A percentile compares a stretch with the other conserved stretches of the same genome.
phyloP scores from a whole-genome alignment of 2,329 filamentous ascomycete genomes.

The Phoma sp. region DNA sequence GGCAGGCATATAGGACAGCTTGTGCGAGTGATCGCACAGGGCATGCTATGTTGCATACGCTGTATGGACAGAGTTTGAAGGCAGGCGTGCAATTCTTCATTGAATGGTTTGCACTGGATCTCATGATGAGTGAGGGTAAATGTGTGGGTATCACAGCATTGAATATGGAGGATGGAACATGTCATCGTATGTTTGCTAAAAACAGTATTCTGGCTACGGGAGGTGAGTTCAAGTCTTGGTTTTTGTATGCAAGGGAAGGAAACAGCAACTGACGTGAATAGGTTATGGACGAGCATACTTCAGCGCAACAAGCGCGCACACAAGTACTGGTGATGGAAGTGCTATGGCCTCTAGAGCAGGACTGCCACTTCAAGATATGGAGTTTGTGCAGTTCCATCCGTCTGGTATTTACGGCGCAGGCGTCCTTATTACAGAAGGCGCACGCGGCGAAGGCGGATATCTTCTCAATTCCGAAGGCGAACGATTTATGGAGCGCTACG shows the following conservation, averaged over 20 bases:
- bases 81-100: conserved; percentile 60
- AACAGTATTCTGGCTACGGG: conserved; percentile 60
- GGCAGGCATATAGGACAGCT: conserved; percentile 58
- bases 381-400: conserved; percentile 61
- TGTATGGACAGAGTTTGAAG: conserved; percentile 59
- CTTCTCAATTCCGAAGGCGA: conserved; percentile 59
- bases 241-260: neutral
- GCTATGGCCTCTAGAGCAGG: conserved; percentile 60
- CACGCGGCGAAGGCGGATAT: conserved; percentile 59
- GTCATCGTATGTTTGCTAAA: conserved; percentile 57
- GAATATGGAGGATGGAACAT: conserved; percentile 59
- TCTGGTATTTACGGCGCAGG: conserved; percentile 61
- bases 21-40: conserved; percentile 58
- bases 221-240: neutral
- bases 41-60: conserved; percentile 59
- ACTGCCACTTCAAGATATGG: conserved; percentile 59
- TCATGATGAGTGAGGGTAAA: conserved; percentile 58
- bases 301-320: conserved; percentile 59
- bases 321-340: conserved; percentile 59
- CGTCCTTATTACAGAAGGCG: conserved; percentile 59
- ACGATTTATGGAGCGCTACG: conserved; percentile 61
- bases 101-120: conserved; percentile 59
- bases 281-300: conserved; percentile 61
- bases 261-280: conserved; percentile 14
- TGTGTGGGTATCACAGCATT: conserved; percentile 57